These are phyloP conservation scores for Calonectria honghensis DNA, from an alignment of 2,329 filamentous ascomycete genomes.

Conservation along the genomic window DNA sequence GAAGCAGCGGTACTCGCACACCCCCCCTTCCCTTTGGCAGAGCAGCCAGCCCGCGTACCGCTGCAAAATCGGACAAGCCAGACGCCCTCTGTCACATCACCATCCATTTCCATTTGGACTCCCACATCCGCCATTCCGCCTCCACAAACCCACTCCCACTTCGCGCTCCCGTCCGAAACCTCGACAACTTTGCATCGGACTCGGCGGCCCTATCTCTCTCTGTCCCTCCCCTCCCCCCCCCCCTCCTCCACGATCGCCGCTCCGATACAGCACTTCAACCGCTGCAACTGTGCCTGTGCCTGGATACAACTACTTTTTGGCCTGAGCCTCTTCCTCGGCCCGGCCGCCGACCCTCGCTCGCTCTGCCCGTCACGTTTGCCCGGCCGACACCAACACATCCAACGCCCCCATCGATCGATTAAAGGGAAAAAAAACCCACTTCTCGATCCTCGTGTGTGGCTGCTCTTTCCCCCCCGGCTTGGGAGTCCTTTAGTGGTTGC, in stretches of 20 bases:
- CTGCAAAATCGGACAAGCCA: constrained; percentile 20
- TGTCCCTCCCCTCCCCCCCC: not conserved
- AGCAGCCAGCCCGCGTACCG: constrained; percentile 30
- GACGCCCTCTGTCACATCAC: constrained; percentile 31
- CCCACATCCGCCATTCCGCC: constrained; percentile 41
- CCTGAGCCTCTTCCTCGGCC: constrained; percentile 33
- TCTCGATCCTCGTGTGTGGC: constrained; percentile 25
- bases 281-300: constrained; percentile 14
- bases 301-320: constrained; percentile 14
- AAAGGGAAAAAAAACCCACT: constrained; percentile 15
- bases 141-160: constrained; percentile 39
- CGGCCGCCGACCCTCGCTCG: constrained; percentile 35
- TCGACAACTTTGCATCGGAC: constrained; percentile 31
- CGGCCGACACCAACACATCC: constrained; percentile 26
- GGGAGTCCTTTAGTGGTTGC: constrained; percentile 23
- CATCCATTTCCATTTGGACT: constrained; percentile 34
- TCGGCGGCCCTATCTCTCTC: constrained; percentile 12
- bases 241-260: constrained; percentile 8
- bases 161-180: constrained; percentile 32
- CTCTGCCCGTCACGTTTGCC: constrained; percentile 32
- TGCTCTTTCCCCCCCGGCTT: constrained; percentile 10
- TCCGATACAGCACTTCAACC: constrained; percentile 18
- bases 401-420: constrained; percentile 31
- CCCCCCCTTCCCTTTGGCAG: not conserved
- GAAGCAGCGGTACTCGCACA: constrained; percentile 17